Percentiles rank a stretch among this genome's conserved stretches.
Conservation (phyloP, 2,329 filamentous ascomycete species). For the Fusarium sp. region DNA sequence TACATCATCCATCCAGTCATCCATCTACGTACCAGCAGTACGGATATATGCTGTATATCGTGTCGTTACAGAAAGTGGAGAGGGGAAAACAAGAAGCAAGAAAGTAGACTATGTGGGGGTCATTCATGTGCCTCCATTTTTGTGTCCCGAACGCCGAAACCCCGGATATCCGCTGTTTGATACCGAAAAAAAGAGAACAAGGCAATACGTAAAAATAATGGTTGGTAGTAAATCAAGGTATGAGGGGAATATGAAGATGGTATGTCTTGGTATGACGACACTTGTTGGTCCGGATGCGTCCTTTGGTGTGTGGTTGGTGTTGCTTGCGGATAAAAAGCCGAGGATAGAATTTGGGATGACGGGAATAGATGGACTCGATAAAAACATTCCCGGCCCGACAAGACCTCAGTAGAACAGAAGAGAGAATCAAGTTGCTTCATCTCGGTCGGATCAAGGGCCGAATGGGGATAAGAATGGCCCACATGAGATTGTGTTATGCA, state of each 20-base stretch:
- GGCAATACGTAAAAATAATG: background rate
- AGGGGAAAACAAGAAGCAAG: background rate
- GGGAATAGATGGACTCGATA: conserved; percentile 9
- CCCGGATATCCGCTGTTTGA: conserved; percentile 28
- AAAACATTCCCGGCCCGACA: conserved; percentile 12
- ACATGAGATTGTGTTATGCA: conserved; percentile 14
- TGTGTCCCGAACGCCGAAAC: conserved; percentile 22
- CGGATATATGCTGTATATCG: background rate
- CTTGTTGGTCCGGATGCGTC: background rate
- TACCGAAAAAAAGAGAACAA: background rate
- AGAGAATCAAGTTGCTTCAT: background rate
- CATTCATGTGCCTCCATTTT: conserved; percentile 15
- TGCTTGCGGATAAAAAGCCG: conserved; percentile 22
- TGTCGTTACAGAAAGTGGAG: conserved; percentile 23
- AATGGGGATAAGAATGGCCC: conserved; percentile 23
- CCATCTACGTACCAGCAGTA: conserved; percentile 17
- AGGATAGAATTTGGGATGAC: background rate
- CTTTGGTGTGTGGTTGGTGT: background rate
- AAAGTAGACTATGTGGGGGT: background rate
- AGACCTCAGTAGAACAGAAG: background rate
- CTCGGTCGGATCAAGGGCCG: conserved; percentile 18
- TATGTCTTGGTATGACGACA: conserved; percentile 19
- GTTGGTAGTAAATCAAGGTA: background rate
- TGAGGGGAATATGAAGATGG: background rate
- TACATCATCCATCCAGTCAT: conserved; percentile 18